Percentiles rank a stretch among this genome's conserved stretches.
Conservation (phyloP, 805 yeast species). For the Starmerella kuoi region DNA sequence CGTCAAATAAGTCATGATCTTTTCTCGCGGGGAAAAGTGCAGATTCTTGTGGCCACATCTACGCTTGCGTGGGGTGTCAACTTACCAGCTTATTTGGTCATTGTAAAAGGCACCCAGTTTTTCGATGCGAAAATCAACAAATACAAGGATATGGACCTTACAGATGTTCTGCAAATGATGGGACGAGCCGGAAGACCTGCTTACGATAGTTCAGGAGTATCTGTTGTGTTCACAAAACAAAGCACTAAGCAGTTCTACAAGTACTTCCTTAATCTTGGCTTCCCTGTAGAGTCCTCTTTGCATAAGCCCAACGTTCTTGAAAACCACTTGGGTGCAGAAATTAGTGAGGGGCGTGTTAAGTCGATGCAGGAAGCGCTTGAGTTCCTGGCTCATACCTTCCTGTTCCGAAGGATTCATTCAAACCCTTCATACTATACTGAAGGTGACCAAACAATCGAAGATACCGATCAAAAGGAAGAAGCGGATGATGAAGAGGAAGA, state of each 20-base stretch:
- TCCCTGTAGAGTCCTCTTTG: slow-evolving; percentile 70
- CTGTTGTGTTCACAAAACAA: slow-evolving; percentile 65
- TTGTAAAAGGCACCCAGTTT: slow-evolving; percentile 61
- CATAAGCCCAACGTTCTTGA: slow-evolving; percentile 53
- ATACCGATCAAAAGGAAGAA: slow-evolving; percentile 21
- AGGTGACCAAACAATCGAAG: neutral
- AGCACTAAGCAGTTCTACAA: slow-evolving; percentile 64
- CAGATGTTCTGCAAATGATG: slow-evolving; percentile 75
- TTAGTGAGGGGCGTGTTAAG: slow-evolving; percentile 53
- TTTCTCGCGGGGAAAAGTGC: slow-evolving; percentile 59
- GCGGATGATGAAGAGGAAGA: neutral
- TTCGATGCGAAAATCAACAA: slow-evolving; percentile 50
- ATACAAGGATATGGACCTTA: slow-evolving; percentile 68
- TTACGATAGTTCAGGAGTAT: slow-evolving; percentile 64
- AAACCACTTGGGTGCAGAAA: slow-evolving; percentile 72
- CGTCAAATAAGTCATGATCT: slow-evolving; percentile 57
- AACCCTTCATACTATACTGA: slow-evolving; percentile 64
- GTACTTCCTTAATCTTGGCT: slow-evolving; percentile 64
- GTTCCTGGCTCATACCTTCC: slow-evolving; percentile 63
- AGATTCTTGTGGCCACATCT: slow-evolving; percentile 65
- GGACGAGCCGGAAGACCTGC: slow-evolving; percentile 80
- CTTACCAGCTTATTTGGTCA: slow-evolving; percentile 66
- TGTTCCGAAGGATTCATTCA: slow-evolving; percentile 60
- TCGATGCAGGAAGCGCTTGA: slow-evolving; percentile 61
- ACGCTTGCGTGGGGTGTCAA: slow-evolving; percentile 83